phyloP scores from a whole-genome alignment of 306 rosid species.

The Ceratonia siliqua region DNA sequence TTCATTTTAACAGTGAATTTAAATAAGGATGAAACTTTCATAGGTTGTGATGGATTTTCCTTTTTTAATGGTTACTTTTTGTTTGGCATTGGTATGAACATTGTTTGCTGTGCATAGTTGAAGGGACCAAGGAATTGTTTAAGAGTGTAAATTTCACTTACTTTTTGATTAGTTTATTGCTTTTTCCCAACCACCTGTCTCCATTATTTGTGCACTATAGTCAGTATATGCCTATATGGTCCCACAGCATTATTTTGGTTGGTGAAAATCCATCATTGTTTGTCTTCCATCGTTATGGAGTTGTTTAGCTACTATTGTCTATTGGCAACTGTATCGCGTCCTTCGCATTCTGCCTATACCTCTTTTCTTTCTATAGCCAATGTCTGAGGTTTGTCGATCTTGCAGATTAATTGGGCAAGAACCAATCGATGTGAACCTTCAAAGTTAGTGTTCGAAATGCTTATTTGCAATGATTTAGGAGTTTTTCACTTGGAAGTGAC shows the following conservation, averaged over 20 bases:
- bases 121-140: slow-evolving; percentile 33
- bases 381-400: no score
- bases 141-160: slow-evolving; percentile 29
- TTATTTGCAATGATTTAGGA: not conserved
- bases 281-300: not conserved
- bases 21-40: slow-evolving; percentile 17
- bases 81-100: slow-evolving; percentile 36
- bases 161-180: slow-evolving; percentile 36
- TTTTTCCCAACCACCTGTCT: slow-evolving; percentile 16
- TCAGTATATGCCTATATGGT: not conserved
- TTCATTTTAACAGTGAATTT: not conserved
- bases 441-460: no score
- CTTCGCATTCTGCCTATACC: not conserved
- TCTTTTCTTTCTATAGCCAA: not conserved
- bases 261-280: not conserved
- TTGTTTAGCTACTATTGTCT: not conserved
- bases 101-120: slow-evolving; percentile 51
- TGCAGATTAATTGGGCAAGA: no score
- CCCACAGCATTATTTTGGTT: not conserved
- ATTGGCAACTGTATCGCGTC: not conserved
- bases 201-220: not conserved
- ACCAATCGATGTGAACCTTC: no score
- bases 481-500: not conserved
- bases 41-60: slow-evolving; percentile 25
- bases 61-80: not conserved